These are phyloP conservation scores for Leccinum truebloodii DNA, from an alignment of 768 basidiomycete genomes.

Conservation along the genomic window DNA sequence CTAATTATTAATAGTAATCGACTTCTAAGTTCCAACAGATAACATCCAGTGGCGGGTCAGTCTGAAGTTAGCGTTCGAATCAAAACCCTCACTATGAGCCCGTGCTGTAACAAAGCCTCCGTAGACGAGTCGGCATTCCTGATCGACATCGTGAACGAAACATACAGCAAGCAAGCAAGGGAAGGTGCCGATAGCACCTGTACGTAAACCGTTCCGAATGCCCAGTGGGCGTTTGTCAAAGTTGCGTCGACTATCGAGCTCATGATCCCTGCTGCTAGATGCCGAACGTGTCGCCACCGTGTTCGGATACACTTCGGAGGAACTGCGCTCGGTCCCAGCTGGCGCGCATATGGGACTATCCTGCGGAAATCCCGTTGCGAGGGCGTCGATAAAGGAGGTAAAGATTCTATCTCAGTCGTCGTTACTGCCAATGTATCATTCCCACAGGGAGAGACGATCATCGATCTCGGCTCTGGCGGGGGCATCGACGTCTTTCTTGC, in stretches of 20 bases:
- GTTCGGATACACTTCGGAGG: slow-evolving; percentile 49
- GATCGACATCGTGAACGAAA: slow-evolving; percentile 9
- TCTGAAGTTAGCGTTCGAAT: neutral
- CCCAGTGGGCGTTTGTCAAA: neutral
- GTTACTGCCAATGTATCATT: neutral
- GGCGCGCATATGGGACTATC: slow-evolving; percentile 51
- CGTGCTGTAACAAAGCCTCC: neutral
- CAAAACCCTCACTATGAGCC: neutral
- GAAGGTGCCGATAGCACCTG: slow-evolving; percentile 11
- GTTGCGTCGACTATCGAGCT: neutral
- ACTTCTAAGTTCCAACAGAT: too few species aligned
- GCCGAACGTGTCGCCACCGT: slow-evolving; percentile 25
- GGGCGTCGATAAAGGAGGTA: slow-evolving; percentile 49
- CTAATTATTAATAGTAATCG: too few species aligned
- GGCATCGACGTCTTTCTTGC: slow-evolving; percentile 59
- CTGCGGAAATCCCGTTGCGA: slow-evolving; percentile 54
- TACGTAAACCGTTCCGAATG: slow-evolving; percentile 7
- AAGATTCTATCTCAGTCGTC: neutral
- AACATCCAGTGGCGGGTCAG: too few species aligned
- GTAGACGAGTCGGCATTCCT: slow-evolving; percentile 1
- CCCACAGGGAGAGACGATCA: slow-evolving; percentile 51
- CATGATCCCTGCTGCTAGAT: slow-evolving; percentile 5
- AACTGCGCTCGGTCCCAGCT: slow-evolving; percentile 44
- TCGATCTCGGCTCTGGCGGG: slow-evolving; percentile 60
- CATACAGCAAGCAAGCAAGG: slow-evolving; percentile 13